Evolutionary conservation across 495 filamentous ascomycete genomes (phyloP), one percentile per base, ranked within the genome.

Genomic region (Parachaetomium inaequale): DNA sequence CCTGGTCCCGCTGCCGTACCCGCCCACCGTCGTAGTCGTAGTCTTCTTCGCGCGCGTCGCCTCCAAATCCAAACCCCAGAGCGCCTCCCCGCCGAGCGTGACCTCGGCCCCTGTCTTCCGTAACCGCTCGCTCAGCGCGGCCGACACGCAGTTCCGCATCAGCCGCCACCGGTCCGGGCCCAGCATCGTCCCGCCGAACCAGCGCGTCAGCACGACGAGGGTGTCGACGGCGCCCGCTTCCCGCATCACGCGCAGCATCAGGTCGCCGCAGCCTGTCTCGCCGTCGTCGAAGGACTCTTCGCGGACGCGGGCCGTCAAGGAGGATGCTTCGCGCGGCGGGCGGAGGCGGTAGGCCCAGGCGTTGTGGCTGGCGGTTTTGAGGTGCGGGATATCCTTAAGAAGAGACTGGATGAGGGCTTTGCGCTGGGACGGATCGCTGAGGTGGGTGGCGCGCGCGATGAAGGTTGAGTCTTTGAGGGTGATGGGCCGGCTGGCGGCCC

Each of bases 201-300:
- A 98, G 29, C 94, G 79, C 36, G 88, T 89, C 50, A 98, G 89
- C 21, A 98, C 91, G 7, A 98, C 89, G 17, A 96, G 79, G 2
- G 90, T 87, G 75, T 92, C 83, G 77, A 87, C 87, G 2, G 91
- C 85, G 72, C 88, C 83, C 81, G 89, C 87, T 63, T 91, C 75
- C 72, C 92, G 87, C 81, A 98, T 81, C 49, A 96, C 74, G 73
- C 88, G 85, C 25, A 96, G 79, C 66, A 98, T 72, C 28, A 94
- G 82, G 0, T 86, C 84, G 7, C 94, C 94, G 28, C 89, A 91
- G 28, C 91, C 92, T 11, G 85, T 87, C 77, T 98, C 94, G 8
- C 94, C 94, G 71, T 98, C 94, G 68, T 97, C 93, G 63, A 96
- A 91, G 61, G 85, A 90, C 68, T 95, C 91, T 68, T 98, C 91